Conservation (phyloP, 805 yeast species). For the Hemisphaericaspora nanyangensis region DNA sequence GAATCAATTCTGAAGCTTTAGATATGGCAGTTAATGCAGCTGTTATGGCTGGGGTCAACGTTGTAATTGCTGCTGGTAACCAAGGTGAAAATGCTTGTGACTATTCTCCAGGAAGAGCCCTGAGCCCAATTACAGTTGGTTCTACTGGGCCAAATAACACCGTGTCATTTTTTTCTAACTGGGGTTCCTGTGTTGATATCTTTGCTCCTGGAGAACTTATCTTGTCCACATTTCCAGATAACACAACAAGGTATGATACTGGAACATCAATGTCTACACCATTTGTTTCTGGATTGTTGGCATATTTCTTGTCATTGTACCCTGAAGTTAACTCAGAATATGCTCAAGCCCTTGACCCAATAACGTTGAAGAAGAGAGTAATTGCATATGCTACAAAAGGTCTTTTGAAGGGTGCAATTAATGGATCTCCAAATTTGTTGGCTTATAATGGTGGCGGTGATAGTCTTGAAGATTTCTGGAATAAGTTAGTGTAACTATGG, state of each 20-base stretch:
- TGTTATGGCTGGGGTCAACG: conserved; percentile 51
- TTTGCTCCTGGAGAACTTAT: conserved; percentile 57
- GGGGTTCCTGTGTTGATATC: conserved; percentile 50
- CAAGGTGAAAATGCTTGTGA: conserved; percentile 58
- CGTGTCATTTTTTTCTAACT: conserved; percentile 52
- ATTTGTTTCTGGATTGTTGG: conserved; percentile 52
- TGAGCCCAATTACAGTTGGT: conserved; percentile 50
- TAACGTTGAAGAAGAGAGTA: conserved; percentile 51
- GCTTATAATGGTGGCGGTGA: conserved; percentile 61
- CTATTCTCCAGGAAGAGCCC: conserved; percentile 60
- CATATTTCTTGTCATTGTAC: conserved; percentile 54
- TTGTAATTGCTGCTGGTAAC: conserved; percentile 64
- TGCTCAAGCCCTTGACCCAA: conserved; percentile 45
- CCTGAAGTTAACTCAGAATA: conserved; percentile 49
- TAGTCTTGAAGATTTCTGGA: conserved; percentile 51
- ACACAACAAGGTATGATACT: conserved; percentile 51
- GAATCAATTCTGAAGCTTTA: conserved; percentile 52
- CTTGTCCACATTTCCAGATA: conserved; percentile 53
- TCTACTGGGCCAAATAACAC: conserved; percentile 43
- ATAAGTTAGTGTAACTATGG: too few species aligned
- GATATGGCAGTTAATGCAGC: conserved; percentile 60
- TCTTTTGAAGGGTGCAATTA: conserved; percentile 38
- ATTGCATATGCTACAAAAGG: conserved; percentile 49
- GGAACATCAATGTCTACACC: conserved; percentile 68
- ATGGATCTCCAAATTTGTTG: conserved; percentile 57